These are phyloP conservation scores for Ustilago sp. DNA, from an alignment of 1,284 basidiomycete genomes.

Conservation along the genomic window DNA sequence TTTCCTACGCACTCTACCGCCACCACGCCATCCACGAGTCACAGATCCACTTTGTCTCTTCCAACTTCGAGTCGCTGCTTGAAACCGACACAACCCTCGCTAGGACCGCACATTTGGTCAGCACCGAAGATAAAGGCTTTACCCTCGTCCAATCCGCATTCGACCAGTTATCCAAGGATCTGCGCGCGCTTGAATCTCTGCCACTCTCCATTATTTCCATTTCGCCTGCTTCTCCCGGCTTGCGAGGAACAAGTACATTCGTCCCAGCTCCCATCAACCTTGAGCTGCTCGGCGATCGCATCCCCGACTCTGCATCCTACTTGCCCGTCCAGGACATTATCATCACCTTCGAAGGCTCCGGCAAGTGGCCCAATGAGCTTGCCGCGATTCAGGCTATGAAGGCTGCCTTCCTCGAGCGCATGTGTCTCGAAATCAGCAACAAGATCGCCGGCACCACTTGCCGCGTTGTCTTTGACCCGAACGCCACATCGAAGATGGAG, in stretches of 20 bases:
- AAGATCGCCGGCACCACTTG: constrained; percentile 71
- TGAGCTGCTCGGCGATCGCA: constrained; percentile 58
- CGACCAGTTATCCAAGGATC: constrained; percentile 80
- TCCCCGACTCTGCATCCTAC: constrained; percentile 66
- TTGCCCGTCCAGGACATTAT: constrained; percentile 72
- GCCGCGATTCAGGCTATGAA: constrained; percentile 94
- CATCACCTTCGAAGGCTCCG: constrained; percentile 78
- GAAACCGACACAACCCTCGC: constrained; percentile 70
- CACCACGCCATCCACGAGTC: constrained; percentile 78
- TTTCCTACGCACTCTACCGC: constrained; percentile 78
- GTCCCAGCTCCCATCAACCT: constrained; percentile 74
- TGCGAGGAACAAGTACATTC: constrained; percentile 88
- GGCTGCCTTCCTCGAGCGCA: constrained; percentile 77
- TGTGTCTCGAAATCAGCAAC: constrained; percentile 53
- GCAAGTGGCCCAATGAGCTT: constrained; percentile 94
- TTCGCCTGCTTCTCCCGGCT: constrained; percentile 75
- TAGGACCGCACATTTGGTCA: constrained; percentile 66
- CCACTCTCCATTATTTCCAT: constrained; percentile 85
- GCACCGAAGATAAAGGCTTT: constrained; percentile 73
- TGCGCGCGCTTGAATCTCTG: constrained; percentile 81
- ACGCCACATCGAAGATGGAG: constrained; percentile 71
- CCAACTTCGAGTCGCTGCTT: constrained; percentile 76
- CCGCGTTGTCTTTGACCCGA: constrained; percentile 71
- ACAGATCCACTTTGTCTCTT: constrained; percentile 73
- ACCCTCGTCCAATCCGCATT: constrained; percentile 83